Conservation (phyloP, 805 yeast genomes). For the Spathaspora girioi region DNA sequence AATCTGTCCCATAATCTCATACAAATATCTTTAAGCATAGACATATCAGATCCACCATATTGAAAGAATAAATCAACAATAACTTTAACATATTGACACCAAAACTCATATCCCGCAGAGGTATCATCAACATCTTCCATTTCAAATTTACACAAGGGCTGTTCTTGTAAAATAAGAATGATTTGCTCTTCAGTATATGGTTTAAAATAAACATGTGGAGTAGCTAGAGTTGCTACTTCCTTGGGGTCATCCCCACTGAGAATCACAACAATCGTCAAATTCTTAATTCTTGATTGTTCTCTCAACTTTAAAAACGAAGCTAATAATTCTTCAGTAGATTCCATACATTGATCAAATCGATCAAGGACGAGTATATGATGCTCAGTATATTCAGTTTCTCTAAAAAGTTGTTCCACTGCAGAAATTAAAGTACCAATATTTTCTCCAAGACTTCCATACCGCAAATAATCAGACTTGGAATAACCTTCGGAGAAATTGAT, state of each 20-base stretch:
- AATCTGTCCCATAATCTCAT: slow-evolving; percentile 32
- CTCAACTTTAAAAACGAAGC: slow-evolving; percentile 39
- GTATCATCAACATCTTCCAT: slow-evolving; percentile 12
- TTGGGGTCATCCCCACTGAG: slow-evolving; percentile 37
- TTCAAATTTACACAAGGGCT: slow-evolving; percentile 22
- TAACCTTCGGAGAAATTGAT: background rate
- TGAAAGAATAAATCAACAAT: slow-evolving; percentile 43
- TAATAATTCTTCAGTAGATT: slow-evolving; percentile 36
- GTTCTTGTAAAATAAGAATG: slow-evolving; percentile 32
- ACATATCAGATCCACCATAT: slow-evolving; percentile 43
- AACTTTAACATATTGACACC: slow-evolving; percentile 42
- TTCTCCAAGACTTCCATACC: slow-evolving; percentile 33
- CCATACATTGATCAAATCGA: slow-evolving; percentile 44
- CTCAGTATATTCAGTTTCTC: slow-evolving; percentile 23
- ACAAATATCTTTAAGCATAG: slow-evolving; percentile 28
- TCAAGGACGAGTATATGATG: slow-evolving; percentile 46
- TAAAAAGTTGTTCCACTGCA: slow-evolving; percentile 37
- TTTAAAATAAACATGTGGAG: slow-evolving; percentile 40
- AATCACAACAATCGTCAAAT: slow-evolving; percentile 37
- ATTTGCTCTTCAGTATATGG: slow-evolving; percentile 36
- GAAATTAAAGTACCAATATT: slow-evolving; percentile 37
- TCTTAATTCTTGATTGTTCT: slow-evolving; percentile 33
- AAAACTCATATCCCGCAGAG: slow-evolving; percentile 21
- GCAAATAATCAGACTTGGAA: slow-evolving; percentile 5
- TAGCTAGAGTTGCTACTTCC: slow-evolving; percentile 30